Conservation (phyloP, 768 basidiomycete genomes). For the Leccinum barrowsii region DNA sequence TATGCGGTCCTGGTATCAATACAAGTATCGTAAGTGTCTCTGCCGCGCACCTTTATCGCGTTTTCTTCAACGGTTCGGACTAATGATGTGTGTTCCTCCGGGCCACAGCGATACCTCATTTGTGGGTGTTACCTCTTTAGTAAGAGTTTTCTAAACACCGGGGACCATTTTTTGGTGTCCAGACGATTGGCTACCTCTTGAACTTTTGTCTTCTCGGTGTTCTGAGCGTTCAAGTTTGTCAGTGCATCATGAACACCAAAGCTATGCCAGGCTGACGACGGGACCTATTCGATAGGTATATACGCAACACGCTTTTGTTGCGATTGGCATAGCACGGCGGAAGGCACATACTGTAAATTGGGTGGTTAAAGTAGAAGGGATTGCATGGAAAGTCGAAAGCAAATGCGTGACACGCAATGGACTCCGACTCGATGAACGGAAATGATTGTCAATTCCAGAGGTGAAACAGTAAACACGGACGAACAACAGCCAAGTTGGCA, state of each 20-base stretch:
- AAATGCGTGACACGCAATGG: too few relatives aligned
- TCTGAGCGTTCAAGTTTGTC: constrained; percentile 5
- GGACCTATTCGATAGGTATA: not conserved
- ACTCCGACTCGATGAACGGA: too few relatives aligned
- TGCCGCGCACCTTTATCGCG: not conserved
- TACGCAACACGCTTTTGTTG: constrained; percentile 2
- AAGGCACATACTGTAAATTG: too few relatives aligned
- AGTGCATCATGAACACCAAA: not conserved
- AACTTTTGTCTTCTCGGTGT: constrained; percentile 7
- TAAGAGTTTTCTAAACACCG: not conserved
- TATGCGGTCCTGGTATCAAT: constrained; percentile 2
- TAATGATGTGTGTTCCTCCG: not conserved
- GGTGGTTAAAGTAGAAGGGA: too few relatives aligned
- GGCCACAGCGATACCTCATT: constrained; percentile 3
- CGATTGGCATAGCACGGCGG: not conserved
- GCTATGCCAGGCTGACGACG: not conserved
- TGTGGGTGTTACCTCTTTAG: not conserved
- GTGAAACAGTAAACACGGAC: too few relatives aligned
- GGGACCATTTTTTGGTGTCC: not conserved
- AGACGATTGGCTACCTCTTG: constrained; percentile 8
- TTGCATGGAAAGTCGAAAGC: too few relatives aligned
- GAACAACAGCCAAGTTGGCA: too few relatives aligned
- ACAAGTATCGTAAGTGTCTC: constrained; percentile 6
- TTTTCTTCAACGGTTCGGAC: too few relatives aligned
- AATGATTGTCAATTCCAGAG: too few relatives aligned